A percentile compares a stretch with the other conserved stretches of the same genome.
Conservation (phyloP, 2,329 filamentous ascomycete genomes). For the Pyricularia sp. region DNA sequence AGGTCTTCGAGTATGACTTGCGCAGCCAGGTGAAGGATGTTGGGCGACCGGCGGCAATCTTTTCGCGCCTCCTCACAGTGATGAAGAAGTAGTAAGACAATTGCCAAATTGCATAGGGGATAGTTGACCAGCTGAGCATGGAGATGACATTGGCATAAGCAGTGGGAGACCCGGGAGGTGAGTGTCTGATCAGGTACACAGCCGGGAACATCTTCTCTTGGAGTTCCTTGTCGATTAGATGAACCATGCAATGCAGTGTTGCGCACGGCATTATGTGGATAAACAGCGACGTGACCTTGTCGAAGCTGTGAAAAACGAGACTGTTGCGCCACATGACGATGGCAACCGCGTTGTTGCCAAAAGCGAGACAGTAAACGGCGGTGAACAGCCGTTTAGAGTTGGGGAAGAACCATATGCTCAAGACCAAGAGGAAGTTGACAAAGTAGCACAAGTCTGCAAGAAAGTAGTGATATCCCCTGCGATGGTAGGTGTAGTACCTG, state of each 20-base stretch:
- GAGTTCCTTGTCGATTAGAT: constrained; percentile 54
- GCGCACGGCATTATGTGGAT: constrained; percentile 99
- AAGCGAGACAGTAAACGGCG: constrained; percentile 80
- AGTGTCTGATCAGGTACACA: constrained; percentile 64
- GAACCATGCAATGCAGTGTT: constrained; percentile 82
- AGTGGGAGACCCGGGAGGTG: constrained; percentile 55
- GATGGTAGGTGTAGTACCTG: constrained; percentile 80
- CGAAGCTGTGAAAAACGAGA: constrained; percentile 93
- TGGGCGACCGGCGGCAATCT: constrained; percentile 88
- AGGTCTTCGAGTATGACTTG: constrained; percentile 76
- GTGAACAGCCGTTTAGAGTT: constrained; percentile 84
- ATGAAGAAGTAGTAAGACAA: constrained; percentile 88
- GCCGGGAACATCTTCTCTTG: constrained; percentile 69
- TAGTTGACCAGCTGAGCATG: constrained; percentile 90
- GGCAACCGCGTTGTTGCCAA: constrained; percentile 92
- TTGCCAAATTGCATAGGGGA: constrained; percentile 91
- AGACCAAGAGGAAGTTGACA: constrained; percentile 73
- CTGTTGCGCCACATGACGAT: constrained; percentile 99
- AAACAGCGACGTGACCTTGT: constrained; percentile 97
- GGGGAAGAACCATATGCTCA: constrained; percentile 85
- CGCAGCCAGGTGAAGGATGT: constrained; percentile 97
- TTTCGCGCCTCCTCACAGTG: constrained; percentile 82
- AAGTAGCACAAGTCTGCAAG: constrained; percentile 97
- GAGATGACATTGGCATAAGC: constrained; percentile 65
- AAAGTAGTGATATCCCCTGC: constrained; percentile 92